These are phyloP conservation scores for Rosa rugosa DNA, from an alignment of 306 rosid genomes.

Conservation along the genomic window DNA sequence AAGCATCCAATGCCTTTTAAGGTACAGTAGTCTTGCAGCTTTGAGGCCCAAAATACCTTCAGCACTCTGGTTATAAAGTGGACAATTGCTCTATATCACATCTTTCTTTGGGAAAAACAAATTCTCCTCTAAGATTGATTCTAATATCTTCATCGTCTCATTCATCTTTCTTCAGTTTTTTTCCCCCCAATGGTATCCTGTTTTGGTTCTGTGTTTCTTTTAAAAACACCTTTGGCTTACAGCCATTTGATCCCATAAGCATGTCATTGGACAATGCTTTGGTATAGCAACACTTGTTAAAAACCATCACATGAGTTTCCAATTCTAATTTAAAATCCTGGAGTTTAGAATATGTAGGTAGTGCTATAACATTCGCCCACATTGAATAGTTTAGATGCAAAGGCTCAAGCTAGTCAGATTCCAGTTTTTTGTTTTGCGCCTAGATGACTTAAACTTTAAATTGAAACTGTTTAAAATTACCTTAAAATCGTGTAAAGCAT, in stretches of 20 bases:
- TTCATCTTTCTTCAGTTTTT: not conserved
- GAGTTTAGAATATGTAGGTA: not conserved
- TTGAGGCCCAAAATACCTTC: not conserved
- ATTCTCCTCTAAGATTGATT: not conserved
- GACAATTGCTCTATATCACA: not conserved
- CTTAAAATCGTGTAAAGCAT: not conserved
- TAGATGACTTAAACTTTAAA: not conserved
- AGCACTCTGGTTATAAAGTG: not conserved
- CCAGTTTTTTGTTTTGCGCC: not conserved
- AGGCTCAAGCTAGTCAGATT: not conserved
- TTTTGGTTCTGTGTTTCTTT: not conserved
- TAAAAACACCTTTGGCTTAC: not conserved
- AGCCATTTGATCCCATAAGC: not conserved
- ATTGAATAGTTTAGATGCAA: not conserved
- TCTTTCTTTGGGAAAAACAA: not conserved
- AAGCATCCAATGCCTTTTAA: conserved; percentile 14
- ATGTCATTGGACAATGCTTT: not conserved
- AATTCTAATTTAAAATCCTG: not conserved
- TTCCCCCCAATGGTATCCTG: not conserved
- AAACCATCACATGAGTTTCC: not conserved
- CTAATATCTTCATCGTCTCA: not conserved
- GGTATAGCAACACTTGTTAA: not conserved
- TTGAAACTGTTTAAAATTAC: not conserved
- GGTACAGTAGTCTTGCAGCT: not conserved
- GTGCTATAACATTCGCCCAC: not conserved